Evolutionary conservation across 2,329 filamentous ascomycete genomes (phyloP), one percentile per base, ranked within the genome.

Genomic region (Cladophialophora psammophila): DNA sequence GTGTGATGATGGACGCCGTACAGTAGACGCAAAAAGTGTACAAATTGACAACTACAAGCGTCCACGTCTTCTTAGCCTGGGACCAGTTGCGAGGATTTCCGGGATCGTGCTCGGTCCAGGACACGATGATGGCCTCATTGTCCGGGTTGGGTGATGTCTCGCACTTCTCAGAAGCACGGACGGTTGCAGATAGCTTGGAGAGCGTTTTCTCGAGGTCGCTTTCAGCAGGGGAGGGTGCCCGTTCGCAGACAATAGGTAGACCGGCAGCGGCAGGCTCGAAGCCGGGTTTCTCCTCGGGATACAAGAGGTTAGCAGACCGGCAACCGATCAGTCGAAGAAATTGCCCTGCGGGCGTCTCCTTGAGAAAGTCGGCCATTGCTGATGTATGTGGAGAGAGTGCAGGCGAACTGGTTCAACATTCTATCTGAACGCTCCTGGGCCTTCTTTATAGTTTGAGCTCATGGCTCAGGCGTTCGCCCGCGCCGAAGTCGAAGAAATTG

Each of bases 51-150:
- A 75, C 73, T 5, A 75, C 79, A 45, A 81, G 79, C 63, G 78
- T 80, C 79, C 79, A 82, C 8, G 65, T 65, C 77, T 80, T 63
- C 73, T 76, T 74, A 66, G 74, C 62, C 45, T 75, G 74, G 1
- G 76, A 72, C 77, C 78, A 82, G 53, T 80, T 77, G n/a, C 78
- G 74, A 12, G 80, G 80, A 60, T 80, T 80, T 31, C 78, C 78
- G 63, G 84, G 77, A 71, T 88, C 86, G 35, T 78, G 77, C 0
- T 81, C 80, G 6, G 75, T 74, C 68, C 74, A 78, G 50, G 77
- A 73, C 10, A 77, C 75, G 1, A 78, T 66, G 50, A 75, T 73
- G n/a, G 40, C 57, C 9, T 64, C 57, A 1, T 61, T n/a, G 38
- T 56, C 36, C 7, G 20, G 18, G 50, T 13, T 15, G 12, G 34